Evolutionary conservation across 176 grass and related monocot species (phyloP).

Genomic region (Phoenix dactylifera): DNA sequence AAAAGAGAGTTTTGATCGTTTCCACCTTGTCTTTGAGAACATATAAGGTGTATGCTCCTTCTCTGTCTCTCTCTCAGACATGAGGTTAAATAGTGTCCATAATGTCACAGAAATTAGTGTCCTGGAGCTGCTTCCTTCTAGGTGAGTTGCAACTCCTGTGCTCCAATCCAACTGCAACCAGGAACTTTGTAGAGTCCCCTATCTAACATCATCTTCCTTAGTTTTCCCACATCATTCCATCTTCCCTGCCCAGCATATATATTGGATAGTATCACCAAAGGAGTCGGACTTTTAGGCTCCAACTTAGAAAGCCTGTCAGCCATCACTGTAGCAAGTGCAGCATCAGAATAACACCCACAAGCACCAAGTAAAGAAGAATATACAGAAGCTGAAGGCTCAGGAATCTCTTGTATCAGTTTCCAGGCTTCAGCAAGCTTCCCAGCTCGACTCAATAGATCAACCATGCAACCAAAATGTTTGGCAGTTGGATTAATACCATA

Average conservation of each 20-base stretch:
- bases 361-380: slow-evolving; percentile 39
- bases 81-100: too few species aligned
- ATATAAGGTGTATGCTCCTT: too few species aligned
- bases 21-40: too few species aligned
- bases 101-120: too few species aligned
- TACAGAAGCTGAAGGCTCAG: slow-evolving; percentile 21
- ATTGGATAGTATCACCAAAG: slow-evolving; percentile 31
- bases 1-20: too few species aligned
- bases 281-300: slow-evolving; percentile 24
- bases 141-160: too few species aligned
- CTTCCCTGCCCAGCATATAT: slow-evolving; percentile 27
- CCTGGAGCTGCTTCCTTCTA: too few species aligned
- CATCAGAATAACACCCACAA: slow-evolving; percentile 21
- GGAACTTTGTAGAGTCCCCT: slow-evolving; percentile 24
- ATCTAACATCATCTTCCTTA: slow-evolving; percentile 19
- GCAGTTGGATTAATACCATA: slow-evolving; percentile 19
- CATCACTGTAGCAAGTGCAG: slow-evolving; percentile 23
- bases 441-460: slow-evolving; percentile 30
- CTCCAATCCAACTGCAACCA: slow-evolving; percentile 12
- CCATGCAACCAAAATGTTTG: slow-evolving; percentile 29
- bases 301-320: slow-evolving; percentile 21
- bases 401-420: slow-evolving; percentile 15
- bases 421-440: slow-evolving; percentile 34
- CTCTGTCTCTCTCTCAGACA: too few species aligned
- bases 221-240: slow-evolving; percentile 32